Base-by-base conservation (phyloP, 2,329 filamentous ascomycete genomes). In the Venturiaceae sp. region DNA sequence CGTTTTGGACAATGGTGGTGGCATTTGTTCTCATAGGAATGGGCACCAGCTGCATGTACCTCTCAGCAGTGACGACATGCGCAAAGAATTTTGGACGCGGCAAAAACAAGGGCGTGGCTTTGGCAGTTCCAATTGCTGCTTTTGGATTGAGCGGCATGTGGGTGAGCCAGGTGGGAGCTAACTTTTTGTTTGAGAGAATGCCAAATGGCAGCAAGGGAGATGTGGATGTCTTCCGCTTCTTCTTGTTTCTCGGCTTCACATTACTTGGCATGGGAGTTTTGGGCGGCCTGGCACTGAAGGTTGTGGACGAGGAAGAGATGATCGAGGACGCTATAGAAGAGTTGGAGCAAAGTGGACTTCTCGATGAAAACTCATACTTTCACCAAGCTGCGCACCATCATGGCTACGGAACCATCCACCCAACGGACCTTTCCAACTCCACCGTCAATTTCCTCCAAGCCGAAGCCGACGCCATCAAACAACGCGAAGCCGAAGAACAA, bases 41-140 rank as follows among this genome's bases (percentile, higher is more conserved):
- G 62, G 92, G 84, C 5, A 96, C 92, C 0, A 89, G 88, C 63
- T 84, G 83, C 71, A 91, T 97, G 84, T 99, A 97, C 71, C 79
- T 97, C 58, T 83, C 86, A 55, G 87, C 90, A 1, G 87, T 99
- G n/a, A 92, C 92, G 6, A 95, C 92, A 0, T 96, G 91, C 68
- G 94, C 94, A 36, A 99, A 99, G 83, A 99, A 97, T 74, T 99
- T 97, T 74, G 92, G 92, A 53, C 85, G 87, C 61, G 90, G 91
- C 3, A 88, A 86, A 67, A 86, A 95, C 67, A 87, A 92, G 66
- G 94, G 94, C 0, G 75, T 99, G 55, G 92, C 95, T 61, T 79
- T 99, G 58, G 92, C 92, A 1, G 80, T 90, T 60, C 94, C 94
- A 1, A 96, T 97, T 69, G 90, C 94, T 0, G 87, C 89, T 6